Base-by-base conservation (phyloP, 2,329 filamentous ascomycete genomes). In the Pseudogymnoascus verrucosus region DNA sequence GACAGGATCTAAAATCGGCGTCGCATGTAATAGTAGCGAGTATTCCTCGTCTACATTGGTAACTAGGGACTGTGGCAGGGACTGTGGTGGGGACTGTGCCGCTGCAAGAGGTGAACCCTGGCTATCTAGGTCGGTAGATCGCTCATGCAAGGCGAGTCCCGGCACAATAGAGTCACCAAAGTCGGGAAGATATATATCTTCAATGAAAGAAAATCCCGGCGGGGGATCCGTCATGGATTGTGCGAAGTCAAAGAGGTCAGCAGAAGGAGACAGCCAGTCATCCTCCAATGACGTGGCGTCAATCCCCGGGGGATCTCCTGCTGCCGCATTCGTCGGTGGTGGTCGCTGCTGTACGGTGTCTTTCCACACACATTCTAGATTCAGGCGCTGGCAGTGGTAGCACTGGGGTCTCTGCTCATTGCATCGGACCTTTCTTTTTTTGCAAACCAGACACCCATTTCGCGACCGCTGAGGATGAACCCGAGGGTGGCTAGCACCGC, bases 41-140 rank as follows among this genome's bases (percentile, higher is more conserved):
- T 57, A 57, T 57, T 57, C 51, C 51, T 57, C 51, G 51, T 57
- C 51, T 36, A 57, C 51, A 34, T 57, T 34, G n/a, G 51, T 57
- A 21, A 34, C 51, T 57, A 57, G 51, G 28, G 51, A 34, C 28
- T 57, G 51, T 14, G n/a, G 28, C 19, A 57, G 51, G 28, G 51
- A 34, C 28, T 57, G 51, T 14, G n/a, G 28, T 57, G 28, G 51
- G 51, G 51, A 34, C 51, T 34, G 28, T 36, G 51, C 28, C 51
- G 28, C 8, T 34, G 5, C 51, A 34, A n/a, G 51, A 36, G 51
- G 51, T n/a, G 51, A 36, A 36, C 28, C 51, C 51, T 16, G 28
- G 28, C 28, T 16, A 34, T 34, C 47, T 54, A 54, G n/a, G n/a
- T 54, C 51, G 51, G 51, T 21, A 57, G 51, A 57, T 57, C 28